Percentiles rank a stretch among this genome's conserved stretches.
These are phyloP conservation scores for Flaveria sonorensis DNA, from an alignment of 129 eudicot species.

Conservation along the genomic window DNA sequence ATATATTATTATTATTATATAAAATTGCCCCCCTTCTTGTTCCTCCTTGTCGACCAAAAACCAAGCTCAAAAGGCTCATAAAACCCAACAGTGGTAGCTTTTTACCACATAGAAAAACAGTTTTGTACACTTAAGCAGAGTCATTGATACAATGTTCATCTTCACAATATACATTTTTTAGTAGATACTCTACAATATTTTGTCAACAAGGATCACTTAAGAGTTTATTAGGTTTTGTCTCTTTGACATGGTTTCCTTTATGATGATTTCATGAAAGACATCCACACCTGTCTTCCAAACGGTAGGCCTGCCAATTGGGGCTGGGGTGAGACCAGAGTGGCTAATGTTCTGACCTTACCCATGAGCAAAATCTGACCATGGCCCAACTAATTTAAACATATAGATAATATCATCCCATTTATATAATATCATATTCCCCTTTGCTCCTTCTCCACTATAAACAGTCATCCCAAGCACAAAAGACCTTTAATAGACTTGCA, in stretches of 20 bases:
- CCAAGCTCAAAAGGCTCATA: too few relatives aligned
- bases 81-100: neutral
- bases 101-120: neutral
- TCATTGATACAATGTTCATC: neutral
- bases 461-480: neutral
- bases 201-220: neutral
- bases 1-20: too few relatives aligned
- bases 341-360: neutral
- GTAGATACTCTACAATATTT: neutral
- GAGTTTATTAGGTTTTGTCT: constrained; percentile 1
- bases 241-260: neutral
- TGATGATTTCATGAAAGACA: neutral
- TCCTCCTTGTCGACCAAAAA: too few relatives aligned
- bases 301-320: neutral
- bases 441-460: neutral
- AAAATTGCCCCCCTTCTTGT: too few relatives aligned
- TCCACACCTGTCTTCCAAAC: neutral
- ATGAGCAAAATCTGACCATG: neutral
- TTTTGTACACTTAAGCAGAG: neutral
- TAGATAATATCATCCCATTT: neutral
- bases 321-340: neutral
- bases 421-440: neutral
- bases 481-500: neutral
- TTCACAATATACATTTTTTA: neutral
- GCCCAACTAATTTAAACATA: neutral